Evolutionary conservation across 805 yeast species (phyloP).

Genomic region (Saccharomycopsis sp.): DNA sequence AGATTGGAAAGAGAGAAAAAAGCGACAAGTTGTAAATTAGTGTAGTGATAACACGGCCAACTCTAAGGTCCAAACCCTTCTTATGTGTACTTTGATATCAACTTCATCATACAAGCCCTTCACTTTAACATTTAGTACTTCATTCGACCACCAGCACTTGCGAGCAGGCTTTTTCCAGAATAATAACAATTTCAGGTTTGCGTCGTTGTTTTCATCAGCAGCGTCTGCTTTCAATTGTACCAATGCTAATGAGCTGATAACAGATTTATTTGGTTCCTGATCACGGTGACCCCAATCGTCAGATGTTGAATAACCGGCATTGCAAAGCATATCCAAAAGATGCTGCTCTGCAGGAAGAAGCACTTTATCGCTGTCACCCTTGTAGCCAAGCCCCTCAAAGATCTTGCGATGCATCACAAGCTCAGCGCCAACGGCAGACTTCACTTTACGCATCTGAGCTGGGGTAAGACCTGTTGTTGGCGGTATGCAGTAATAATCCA

Average conservation of each 20-base stretch:
- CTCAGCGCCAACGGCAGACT: conserved; percentile 62
- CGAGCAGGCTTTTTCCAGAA: conserved; percentile 98
- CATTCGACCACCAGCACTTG: conserved; percentile 95
- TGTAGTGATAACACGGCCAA: conserved; percentile 51
- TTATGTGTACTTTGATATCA: conserved; percentile 62
- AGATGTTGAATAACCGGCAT: conserved; percentile 64
- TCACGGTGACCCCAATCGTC: conserved; percentile 85
- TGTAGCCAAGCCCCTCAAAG: conserved; percentile 73
- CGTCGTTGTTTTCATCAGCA: conserved; percentile 22
- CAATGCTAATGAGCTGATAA: conserved; percentile 74
- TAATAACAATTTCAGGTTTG: conserved; percentile 52
- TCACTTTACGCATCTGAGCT: conserved; percentile 58
- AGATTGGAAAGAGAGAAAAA: not conserved
- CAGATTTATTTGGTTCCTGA: conserved; percentile 81
- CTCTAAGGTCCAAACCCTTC: conserved; percentile 96
- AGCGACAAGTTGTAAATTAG: no score
- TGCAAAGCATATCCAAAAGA: conserved; percentile 85
- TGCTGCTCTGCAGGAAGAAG: conserved; percentile 92
- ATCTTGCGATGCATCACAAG: conserved; percentile 50
- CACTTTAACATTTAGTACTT: conserved; percentile 39
- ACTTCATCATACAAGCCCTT: conserved; percentile 23
- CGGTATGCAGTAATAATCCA: conserved; percentile 88
- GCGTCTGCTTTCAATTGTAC: conserved; percentile 42
- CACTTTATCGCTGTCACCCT: conserved; percentile 33
- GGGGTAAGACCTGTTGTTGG: conserved; percentile 47